Conservation (phyloP, 768 basidiomycete genomes). For the Auriscalpium vulgare region DNA sequence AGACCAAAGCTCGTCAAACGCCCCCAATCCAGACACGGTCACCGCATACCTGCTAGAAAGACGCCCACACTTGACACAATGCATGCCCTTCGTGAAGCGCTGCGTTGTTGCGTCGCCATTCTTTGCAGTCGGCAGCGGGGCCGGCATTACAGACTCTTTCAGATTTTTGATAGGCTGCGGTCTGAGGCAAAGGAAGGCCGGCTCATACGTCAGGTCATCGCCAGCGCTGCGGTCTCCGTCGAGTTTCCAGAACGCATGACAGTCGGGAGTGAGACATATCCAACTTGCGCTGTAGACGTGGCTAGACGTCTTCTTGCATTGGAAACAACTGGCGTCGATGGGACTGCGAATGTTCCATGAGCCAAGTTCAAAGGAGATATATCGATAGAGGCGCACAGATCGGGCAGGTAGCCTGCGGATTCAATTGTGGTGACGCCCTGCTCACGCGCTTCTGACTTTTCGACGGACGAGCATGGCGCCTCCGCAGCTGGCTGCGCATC, state of each 20-base stretch:
- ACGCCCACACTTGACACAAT: constrained; percentile 62
- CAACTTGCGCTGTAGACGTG: constrained; percentile 47
- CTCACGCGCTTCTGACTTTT: too few species aligned
- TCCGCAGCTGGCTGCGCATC: too few species aligned
- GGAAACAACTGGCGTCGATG: constrained; percentile 24
- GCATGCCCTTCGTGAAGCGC: constrained; percentile 57
- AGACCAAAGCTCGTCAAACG: background rate
- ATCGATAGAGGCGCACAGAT: too few species aligned
- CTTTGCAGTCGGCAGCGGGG: constrained; percentile 20
- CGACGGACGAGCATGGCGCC: too few species aligned
- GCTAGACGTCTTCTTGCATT: constrained; percentile 39
- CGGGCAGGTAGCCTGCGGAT: too few species aligned
- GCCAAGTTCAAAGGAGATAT: too few species aligned
- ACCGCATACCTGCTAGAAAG: constrained; percentile 58
- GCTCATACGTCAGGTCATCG: constrained; percentile 36
- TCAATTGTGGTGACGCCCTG: too few species aligned
- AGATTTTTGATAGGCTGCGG: constrained; percentile 18
- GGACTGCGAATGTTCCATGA: background rate
- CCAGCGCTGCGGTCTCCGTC: constrained; percentile 18
- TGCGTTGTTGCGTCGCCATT: constrained; percentile 37
- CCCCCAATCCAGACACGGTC: background rate
- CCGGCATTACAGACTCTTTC: constrained; percentile 31
- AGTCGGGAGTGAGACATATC: constrained; percentile 58
- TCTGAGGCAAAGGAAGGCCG: constrained; percentile 35
- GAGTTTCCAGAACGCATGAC: constrained; percentile 47